These are phyloP conservation scores for Echinochloa phyllopogon DNA, from an alignment of 176 grass and related monocot genomes.

Conservation along the genomic window DNA sequence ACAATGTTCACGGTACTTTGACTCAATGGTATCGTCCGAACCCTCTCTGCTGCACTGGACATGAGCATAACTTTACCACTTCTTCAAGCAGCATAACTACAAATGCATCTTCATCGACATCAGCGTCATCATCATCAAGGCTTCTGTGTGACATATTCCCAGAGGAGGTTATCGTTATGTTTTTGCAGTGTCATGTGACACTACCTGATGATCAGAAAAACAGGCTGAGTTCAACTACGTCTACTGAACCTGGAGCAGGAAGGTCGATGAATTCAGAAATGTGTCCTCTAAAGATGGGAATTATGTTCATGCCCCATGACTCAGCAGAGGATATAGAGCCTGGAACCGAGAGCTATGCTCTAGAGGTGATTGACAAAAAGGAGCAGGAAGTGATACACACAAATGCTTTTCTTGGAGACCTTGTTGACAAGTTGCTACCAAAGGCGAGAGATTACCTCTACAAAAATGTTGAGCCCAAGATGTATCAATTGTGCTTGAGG, in stretches of 20 bases:
- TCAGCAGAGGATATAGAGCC: neutral
- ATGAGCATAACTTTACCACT: neutral
- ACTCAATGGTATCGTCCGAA: slow-evolving; percentile 15
- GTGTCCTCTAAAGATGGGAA: neutral
- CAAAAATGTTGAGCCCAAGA: neutral
- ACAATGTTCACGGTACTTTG: slow-evolving; percentile 18
- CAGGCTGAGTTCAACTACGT: too few relatives aligned
- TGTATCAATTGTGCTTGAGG: slow-evolving; percentile 17
- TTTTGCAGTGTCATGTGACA: neutral
- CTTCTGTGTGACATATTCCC: neutral
- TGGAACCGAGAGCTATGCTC: neutral
- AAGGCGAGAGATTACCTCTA: neutral
- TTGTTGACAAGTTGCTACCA: neutral
- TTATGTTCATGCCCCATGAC: slow-evolving; percentile 19
- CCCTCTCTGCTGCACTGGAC: neutral
- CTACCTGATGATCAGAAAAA: too few relatives aligned
- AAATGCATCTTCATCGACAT: too few relatives aligned
- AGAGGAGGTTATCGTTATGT: neutral
- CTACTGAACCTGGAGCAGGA: neutral
- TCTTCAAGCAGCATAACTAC: neutral
- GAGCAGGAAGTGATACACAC: neutral
- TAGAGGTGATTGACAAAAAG: slow-evolving; percentile 18
- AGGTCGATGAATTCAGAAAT: too few relatives aligned
- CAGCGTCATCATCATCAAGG: too few relatives aligned
- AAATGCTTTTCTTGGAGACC: neutral